A percentile compares a stretch with the other conserved stretches of the same genome.
Conservation (phyloP, 2,329 filamentous ascomycete genomes). For the Venturia asperata region DNA sequence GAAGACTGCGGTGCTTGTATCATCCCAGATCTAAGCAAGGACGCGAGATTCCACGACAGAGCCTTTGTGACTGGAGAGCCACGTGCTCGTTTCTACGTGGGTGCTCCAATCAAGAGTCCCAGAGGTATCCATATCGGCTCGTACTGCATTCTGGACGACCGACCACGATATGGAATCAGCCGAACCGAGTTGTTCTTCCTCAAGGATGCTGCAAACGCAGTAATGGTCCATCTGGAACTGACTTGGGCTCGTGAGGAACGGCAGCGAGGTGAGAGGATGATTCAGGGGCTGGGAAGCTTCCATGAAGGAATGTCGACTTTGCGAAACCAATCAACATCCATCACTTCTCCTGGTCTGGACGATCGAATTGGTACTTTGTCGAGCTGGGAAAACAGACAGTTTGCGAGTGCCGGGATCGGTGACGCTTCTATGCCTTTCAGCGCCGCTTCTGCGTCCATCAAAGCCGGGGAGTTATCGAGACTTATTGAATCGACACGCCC, state of each 20-base stretch:
- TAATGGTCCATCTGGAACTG: slow-evolving; percentile 23
- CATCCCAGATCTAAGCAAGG: slow-evolving; percentile 11
- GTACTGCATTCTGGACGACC: slow-evolving; percentile 31
- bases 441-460: not conserved
- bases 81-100: not conserved
- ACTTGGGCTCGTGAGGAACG: slow-evolving; percentile 20
- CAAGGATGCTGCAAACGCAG: slow-evolving; percentile 21
- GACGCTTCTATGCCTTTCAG: not conserved
- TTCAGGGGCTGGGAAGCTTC: slow-evolving; percentile 22
- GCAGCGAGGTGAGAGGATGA: slow-evolving; percentile 21
- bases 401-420: not conserved
- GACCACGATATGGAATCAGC: slow-evolving; percentile 23
- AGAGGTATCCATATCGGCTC: slow-evolving; percentile 28
- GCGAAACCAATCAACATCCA: not conserved
- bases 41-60: not conserved
- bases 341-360: not conserved
- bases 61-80: not conserved
- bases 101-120: slow-evolving; percentile 25
- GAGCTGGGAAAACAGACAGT: not conserved
- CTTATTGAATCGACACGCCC: not conserved
- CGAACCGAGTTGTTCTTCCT: slow-evolving; percentile 22
- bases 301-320: slow-evolving; percentile 20
- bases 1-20: slow-evolving; percentile 1
- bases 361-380: not conserved
- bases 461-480: not conserved